Conservation (phyloP, 768 basidiomycete genomes). For the Trametes cinnabarina region DNA sequence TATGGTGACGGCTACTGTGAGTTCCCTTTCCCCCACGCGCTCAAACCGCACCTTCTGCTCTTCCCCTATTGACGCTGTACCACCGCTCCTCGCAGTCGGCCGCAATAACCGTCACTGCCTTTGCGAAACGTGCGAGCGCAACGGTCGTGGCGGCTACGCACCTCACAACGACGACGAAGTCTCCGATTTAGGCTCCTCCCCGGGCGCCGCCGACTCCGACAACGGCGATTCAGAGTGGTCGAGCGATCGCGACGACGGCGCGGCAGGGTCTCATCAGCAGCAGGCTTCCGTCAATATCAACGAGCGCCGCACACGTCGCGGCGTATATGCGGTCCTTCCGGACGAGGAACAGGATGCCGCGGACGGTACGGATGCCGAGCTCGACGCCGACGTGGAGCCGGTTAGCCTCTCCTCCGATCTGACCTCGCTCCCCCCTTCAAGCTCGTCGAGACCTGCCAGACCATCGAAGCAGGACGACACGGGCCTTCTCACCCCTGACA, state of each 20-base stretch:
- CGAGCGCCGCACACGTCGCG: conserved; percentile 76
- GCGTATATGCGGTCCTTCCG: conserved; percentile 68
- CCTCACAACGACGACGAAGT: conserved; percentile 54
- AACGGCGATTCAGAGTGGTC: conserved; percentile 25
- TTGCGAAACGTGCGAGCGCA: conserved; percentile 84
- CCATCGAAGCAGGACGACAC: conserved; percentile 14
- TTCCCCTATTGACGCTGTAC: conserved; percentile 20
- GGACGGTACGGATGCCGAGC: conserved; percentile 44
- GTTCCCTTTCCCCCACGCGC: conserved; percentile 34
- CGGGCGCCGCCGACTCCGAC: conserved; percentile 43
- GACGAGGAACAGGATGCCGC: conserved; percentile 60
- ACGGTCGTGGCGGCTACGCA: conserved; percentile 69
- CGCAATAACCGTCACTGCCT: conserved; percentile 72
- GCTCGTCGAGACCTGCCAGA: conserved; percentile 13
- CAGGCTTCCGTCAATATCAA: conserved; percentile 58
- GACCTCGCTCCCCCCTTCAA: conserved; percentile 47
- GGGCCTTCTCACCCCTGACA: conserved; percentile 30
- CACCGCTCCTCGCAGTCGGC: conserved; percentile 46
- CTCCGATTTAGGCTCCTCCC: conserved; percentile 33
- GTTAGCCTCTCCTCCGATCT: conserved; percentile 46
- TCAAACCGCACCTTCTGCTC: conserved; percentile 1
- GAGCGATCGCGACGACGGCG: conserved; percentile 30
- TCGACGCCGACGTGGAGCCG: conserved; percentile 47
- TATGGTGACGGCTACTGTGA: conserved; percentile 90
- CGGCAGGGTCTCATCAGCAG: neutral